Evolutionary conservation across 176 grass and related monocot species (phyloP).

Genomic region (Eleusine coracana): DNA sequence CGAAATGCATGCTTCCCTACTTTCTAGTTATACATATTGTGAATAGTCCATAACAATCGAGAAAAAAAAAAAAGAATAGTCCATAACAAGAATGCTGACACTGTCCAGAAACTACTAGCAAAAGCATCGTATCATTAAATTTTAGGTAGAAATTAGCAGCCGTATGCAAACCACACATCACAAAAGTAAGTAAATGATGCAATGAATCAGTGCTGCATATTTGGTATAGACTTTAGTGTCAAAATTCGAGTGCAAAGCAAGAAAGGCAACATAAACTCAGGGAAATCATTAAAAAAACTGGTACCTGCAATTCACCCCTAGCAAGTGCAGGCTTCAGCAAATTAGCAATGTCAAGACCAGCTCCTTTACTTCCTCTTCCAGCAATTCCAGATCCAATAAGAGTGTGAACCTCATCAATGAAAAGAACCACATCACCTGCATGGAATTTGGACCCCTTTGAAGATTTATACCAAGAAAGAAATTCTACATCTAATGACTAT

Average conservation of each 20-base stretch:
- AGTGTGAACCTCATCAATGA: slow-evolving; percentile 95
- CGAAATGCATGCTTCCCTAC: not conserved
- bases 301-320: slow-evolving; percentile 96
- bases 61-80: too few relatives aligned
- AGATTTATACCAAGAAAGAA: slow-evolving; percentile 21
- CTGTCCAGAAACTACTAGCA: not conserved
- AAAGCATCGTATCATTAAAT: not conserved
- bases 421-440: slow-evolving; percentile 86
- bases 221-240: not conserved
- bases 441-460: slow-evolving; percentile 29
- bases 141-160: not conserved
- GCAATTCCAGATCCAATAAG: slow-evolving; percentile 89
- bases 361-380: slow-evolving; percentile 92
- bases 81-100: not conserved
- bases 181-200: not conserved
- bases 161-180: slow-evolving; percentile 1
- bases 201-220: slow-evolving; percentile 14
- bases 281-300: slow-evolving; percentile 1
- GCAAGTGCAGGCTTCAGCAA: slow-evolving; percentile 91
- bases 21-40: not conserved
- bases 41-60: slow-evolving; percentile 17
- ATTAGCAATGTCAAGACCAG: slow-evolving; percentile 98
- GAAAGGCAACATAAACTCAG: not conserved
- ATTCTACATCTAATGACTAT: not conserved
- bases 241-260: slow-evolving; percentile 11